Percentiles rank a stretch among this genome's conserved stretches.
Evolutionary conservation across 345 rosid genomes (phyloP).

Genomic region (Rubroshorea leprosula): DNA sequence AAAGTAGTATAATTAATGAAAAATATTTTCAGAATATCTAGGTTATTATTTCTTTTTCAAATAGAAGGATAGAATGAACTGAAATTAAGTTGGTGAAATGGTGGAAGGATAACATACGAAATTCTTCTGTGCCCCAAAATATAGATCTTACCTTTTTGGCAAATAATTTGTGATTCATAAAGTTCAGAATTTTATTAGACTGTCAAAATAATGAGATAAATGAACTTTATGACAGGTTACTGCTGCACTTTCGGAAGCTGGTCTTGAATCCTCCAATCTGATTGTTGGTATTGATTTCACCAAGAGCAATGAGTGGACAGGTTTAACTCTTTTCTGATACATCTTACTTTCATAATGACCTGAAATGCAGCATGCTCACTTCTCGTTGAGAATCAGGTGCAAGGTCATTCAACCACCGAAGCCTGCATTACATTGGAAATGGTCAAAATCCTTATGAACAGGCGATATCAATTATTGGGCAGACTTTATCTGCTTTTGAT

Average conservation of each 20-base stretch:
- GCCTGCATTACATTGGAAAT: slow-evolving; percentile 61
- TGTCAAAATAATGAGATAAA: neutral
- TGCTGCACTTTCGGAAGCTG: slow-evolving; percentile 71
- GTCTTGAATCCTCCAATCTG: slow-evolving; percentile 92
- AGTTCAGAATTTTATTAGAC: slow-evolving; percentile 7
- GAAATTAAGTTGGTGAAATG: no score
- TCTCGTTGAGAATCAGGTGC: slow-evolving; percentile 37
- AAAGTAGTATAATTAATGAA: neutral
- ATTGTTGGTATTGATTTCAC: slow-evolving; percentile 95
- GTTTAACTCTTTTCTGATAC: slow-evolving; percentile 23
- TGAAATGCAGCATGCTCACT: slow-evolving; percentile 13
- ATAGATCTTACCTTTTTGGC: neutral
- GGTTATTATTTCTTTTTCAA: neutral
- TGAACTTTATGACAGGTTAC: slow-evolving; percentile 57
- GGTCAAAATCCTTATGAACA: slow-evolving; percentile 70
- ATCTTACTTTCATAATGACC: slow-evolving; percentile 3
- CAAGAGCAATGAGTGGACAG: slow-evolving; percentile 98
- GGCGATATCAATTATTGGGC: slow-evolving; percentile 73
- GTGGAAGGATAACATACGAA: no score
- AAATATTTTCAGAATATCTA: neutral
- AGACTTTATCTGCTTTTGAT: slow-evolving; percentile 67
- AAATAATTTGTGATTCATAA: neutral
- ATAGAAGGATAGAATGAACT: neutral
- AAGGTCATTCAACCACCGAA: slow-evolving; percentile 57
- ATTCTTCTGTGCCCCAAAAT: neutral